phyloP scores from a whole-genome alignment of 2,329 filamentous ascomycete genomes.

The Fusarium redolens region DNA sequence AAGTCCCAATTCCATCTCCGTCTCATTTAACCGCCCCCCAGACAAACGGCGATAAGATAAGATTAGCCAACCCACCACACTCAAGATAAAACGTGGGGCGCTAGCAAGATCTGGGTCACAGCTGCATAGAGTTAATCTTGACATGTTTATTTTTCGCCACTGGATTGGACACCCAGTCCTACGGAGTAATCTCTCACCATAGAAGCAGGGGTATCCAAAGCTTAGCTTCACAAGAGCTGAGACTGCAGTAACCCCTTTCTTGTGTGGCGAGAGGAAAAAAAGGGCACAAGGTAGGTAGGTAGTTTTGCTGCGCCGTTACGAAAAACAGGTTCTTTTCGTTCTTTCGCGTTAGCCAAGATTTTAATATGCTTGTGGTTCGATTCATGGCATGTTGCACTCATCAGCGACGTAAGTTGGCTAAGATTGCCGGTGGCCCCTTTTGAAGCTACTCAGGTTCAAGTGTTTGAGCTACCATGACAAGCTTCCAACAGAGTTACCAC shows the following conservation, averaged over 20 bases:
- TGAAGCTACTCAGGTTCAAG: neutral
- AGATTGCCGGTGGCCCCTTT: neutral
- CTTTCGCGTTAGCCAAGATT: neutral
- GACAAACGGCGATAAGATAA: neutral
- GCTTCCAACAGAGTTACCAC: neutral
- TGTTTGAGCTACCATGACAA: neutral
- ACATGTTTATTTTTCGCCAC: slow-evolving; percentile 14
- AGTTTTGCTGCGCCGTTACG: neutral
- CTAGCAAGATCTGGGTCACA: slow-evolving; percentile 3
- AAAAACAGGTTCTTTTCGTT: neutral
- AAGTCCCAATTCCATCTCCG: neutral
- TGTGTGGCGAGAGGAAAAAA: neutral
- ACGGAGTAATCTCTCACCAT: slow-evolving; percentile 3
- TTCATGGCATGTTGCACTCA: slow-evolving; percentile 1
- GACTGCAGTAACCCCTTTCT: neutral
- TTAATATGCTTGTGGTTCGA: slow-evolving; percentile 1
- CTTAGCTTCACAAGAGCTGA: slow-evolving; percentile 13
- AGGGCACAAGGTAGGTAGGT: neutral
- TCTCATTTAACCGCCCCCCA: neutral
- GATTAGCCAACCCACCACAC: neutral
- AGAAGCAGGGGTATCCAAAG: slow-evolving; percentile 7
- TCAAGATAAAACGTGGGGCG: slow-evolving; percentile 7
- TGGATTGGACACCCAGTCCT: slow-evolving; percentile 6
- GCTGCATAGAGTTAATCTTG: slow-evolving; percentile 25
- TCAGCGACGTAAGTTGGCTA: neutral